Evolutionary conservation across 306 rosid species (phyloP), one percentile per base, ranked within the genome.

Genomic region (Mimosa pudica): DNA sequence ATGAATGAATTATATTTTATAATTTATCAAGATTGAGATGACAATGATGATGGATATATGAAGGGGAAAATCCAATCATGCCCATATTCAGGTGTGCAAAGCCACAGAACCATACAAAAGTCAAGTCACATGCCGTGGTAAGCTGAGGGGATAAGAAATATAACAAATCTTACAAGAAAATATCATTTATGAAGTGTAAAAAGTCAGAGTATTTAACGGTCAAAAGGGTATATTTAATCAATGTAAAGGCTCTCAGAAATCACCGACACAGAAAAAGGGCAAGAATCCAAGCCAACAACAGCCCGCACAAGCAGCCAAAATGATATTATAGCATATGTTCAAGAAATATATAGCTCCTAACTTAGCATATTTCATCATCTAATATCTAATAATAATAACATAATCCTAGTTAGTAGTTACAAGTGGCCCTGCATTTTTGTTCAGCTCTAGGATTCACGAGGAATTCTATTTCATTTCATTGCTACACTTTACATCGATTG

Each of bases 41-140:
- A 38, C 4, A 38, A 2, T 38, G 42, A 38, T 38, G 42, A 38
- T 38, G 42, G 42, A 38, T 38, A 38, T 38, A 38, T 38, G 42
- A 5, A 38, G 42, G 42, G 42, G 3, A 38, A 38, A 38, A 46
- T 46, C 49, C 10, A 46, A 46, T 24, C 30, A 24, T 24, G 30
- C 49, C 49, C 49, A 38, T 38, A 38, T 38, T 38, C 42, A 38
- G 42, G 42, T 38, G 42, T 38, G 42, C 5, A 38, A 38, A 38
- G 42, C 4, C 42, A 3, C 9, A 7, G 2, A 6, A 6, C 9
- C 9, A 46, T 7, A 46, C 10, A 46, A 46, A 46, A 46, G 49
- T 77, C 87, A 42, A 33, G 55, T 77, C 87, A 86, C 89, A 81
- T 82, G 91, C 75, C 36, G 58, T n/a, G 49, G 36, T 65, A 17